These are phyloP conservation scores for Pontederia paniculata DNA, from an alignment of 176 grass and related monocot species.

Conservation along the genomic window DNA sequence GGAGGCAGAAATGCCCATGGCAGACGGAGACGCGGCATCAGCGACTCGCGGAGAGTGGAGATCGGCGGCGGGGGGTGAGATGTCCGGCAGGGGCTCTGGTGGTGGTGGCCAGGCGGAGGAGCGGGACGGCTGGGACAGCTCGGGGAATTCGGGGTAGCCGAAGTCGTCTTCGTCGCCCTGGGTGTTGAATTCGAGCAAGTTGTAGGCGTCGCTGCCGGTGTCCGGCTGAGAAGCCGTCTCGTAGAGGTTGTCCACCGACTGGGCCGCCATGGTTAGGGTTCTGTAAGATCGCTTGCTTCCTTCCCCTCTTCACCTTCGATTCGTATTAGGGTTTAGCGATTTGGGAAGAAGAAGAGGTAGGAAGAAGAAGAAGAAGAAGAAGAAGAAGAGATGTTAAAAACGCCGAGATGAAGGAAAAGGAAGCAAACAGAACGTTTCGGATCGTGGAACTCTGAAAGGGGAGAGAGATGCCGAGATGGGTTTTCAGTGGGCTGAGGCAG, in stretches of 20 bases:
- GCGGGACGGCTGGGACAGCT: conserved; percentile 62
- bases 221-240: conserved; percentile 95
- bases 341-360: background rate
- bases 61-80: conserved; percentile 19
- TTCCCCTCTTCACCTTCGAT: background rate
- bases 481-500: too few relatives aligned
- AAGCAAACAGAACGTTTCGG: background rate
- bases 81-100: conserved; percentile 25
- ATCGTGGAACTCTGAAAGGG: background rate
- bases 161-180: conserved; percentile 78
- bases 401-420: background rate
- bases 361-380: background rate
- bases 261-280: conserved; percentile 31
- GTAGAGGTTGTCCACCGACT: conserved; percentile 47
- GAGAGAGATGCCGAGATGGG: background rate
- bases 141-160: conserved; percentile 49
- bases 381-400: background rate
- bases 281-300: background rate
- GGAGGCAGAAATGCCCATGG: conserved; percentile 9
- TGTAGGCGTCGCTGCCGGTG: conserved; percentile 64
- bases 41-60: conserved; percentile 14
- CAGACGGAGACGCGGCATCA: background rate
- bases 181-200: conserved; percentile 95
- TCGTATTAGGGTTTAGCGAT: conserved; percentile 71
- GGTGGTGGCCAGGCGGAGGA: conserved; percentile 31